These are phyloP conservation scores for Nakazawaea pomicola DNA, from an alignment of 805 yeast species.

Conservation along the genomic window DNA sequence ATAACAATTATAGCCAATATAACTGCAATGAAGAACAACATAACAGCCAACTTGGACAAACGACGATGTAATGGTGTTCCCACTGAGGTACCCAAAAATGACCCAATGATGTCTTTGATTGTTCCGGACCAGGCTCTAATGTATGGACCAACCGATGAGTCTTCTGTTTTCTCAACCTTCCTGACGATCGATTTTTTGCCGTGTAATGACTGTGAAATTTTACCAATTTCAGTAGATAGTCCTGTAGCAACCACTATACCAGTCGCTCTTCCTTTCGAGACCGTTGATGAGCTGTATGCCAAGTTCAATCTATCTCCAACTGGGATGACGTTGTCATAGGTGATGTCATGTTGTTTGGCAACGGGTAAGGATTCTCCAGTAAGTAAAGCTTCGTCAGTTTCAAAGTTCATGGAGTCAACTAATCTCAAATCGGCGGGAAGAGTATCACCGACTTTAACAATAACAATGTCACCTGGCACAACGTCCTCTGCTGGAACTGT, in stretches of 20 bases:
- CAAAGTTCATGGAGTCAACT: conserved; percentile 54
- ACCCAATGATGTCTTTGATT: conserved; percentile 51
- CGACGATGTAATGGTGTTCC: conserved; percentile 83
- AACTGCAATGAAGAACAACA: conserved; percentile 73
- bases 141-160: conserved; percentile 37
- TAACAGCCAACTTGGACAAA: conserved; percentile 71
- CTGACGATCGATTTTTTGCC: conserved; percentile 35
- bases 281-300: conserved; percentile 66
- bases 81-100: conserved; percentile 65
- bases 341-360: conserved; percentile 41
- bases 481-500: conserved; percentile 59
- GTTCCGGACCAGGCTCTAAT: conserved; percentile 43
- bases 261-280: conserved; percentile 68
- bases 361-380: conserved; percentile 90
- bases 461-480: conserved; percentile 70
- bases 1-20: conserved; percentile 79
- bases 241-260: conserved; percentile 71
- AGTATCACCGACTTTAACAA: conserved; percentile 66
- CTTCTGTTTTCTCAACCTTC: conserved; percentile 34
- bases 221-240: conserved; percentile 67
- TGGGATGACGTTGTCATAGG: conserved; percentile 40
- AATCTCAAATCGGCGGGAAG: conserved; percentile 71
- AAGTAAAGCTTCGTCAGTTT: conserved; percentile 80
- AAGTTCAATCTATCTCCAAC: conserved; percentile 72
- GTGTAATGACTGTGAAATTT: conserved; percentile 57